A percentile compares a stretch with the other conserved stretches of the same genome.
These are phyloP conservation scores for Fragosphaeria purpurea DNA, from an alignment of 2,329 filamentous ascomycete species.

Conservation along the genomic window DNA sequence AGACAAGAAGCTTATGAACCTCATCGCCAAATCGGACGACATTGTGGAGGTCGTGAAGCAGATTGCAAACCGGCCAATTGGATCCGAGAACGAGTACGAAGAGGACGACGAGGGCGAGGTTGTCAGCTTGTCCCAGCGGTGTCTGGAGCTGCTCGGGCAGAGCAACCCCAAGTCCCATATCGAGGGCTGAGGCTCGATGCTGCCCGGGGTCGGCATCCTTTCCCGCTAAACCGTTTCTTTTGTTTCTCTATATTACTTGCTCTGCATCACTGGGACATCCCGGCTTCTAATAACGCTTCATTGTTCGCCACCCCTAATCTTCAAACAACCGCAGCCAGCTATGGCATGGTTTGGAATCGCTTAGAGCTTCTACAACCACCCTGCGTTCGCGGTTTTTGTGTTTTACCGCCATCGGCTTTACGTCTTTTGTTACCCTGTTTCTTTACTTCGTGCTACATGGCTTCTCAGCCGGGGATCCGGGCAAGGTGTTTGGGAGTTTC, in stretches of 20 bases:
- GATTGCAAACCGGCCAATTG: conserved; percentile 82
- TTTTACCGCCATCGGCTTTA: no score
- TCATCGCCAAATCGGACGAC: conserved; percentile 82
- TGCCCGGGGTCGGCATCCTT: no score
- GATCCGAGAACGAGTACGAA: conserved; percentile 75
- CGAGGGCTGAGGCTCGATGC: conserved; percentile 51
- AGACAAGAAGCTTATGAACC: conserved; percentile 76
- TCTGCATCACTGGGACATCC: no score
- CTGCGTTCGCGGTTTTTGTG: no score
- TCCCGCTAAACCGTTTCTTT: background rate
- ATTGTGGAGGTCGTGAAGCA: conserved; percentile 85
- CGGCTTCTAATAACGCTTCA: background rate
- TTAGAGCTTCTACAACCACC: no score
- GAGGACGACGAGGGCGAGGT: conserved; percentile 92
- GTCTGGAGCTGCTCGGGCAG: conserved; percentile 75
- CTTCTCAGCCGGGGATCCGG: conserved; percentile 6
- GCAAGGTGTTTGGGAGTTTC: conserved; percentile 35
- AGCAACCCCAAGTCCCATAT: conserved; percentile 69
- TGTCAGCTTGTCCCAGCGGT: conserved; percentile 80
- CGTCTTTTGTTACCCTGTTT: no score
- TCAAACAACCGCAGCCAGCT: no score
- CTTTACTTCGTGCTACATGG: no score
- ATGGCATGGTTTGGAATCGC: no score
- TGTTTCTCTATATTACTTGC: no score
- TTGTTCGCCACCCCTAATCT: no score